Evolutionary conservation across 2,329 filamentous ascomycete genomes (phyloP).

Genomic region (Pezicula rhizophila): DNA sequence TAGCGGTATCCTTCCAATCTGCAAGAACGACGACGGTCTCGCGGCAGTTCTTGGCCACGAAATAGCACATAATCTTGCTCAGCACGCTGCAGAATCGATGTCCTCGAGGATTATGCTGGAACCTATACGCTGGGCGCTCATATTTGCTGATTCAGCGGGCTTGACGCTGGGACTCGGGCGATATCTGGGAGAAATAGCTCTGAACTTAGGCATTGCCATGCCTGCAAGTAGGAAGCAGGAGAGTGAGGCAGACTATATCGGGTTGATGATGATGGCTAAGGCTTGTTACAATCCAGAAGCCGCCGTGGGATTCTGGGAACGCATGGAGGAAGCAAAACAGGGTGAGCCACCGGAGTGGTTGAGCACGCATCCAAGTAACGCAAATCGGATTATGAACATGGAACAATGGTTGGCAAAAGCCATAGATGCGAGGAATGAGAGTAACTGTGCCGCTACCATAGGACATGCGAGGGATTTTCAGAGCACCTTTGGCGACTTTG

Average conservation of each 20-base stretch:
- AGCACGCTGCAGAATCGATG: constrained; percentile 60
- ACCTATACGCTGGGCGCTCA: constrained; percentile 30
- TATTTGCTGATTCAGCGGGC: constrained; percentile 25
- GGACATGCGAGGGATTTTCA: neutral
- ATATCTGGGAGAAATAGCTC: constrained; percentile 15
- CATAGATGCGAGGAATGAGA: constrained; percentile 44
- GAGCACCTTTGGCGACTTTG: no score
- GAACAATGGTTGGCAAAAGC: constrained; percentile 55
- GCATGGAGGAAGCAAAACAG: constrained; percentile 52
- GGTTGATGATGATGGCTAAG: constrained; percentile 76
- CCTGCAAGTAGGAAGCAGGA: constrained; percentile 69
- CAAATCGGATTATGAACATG: constrained; percentile 60
- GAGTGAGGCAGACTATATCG: constrained; percentile 75
- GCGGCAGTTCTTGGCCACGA: constrained; percentile 75
- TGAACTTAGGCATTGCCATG: constrained; percentile 58
- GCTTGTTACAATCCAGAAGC: constrained; percentile 68
- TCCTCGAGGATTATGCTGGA: constrained; percentile 32
- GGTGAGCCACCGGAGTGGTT: constrained; percentile 62
- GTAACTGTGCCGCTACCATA: constrained; percentile 38
- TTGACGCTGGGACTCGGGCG: constrained; percentile 18
- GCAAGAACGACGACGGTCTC: constrained; percentile 60
- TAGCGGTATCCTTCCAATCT: constrained; percentile 65
- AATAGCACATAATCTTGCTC: constrained; percentile 69
- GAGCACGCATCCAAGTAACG: constrained; percentile 67
- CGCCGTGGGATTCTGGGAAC: constrained; percentile 60